Percentiles rank a stretch among this genome's conserved stretches.
phyloP scores from a whole-genome alignment of 495 filamentous ascomycete species.

The Extremus antarcticus region DNA sequence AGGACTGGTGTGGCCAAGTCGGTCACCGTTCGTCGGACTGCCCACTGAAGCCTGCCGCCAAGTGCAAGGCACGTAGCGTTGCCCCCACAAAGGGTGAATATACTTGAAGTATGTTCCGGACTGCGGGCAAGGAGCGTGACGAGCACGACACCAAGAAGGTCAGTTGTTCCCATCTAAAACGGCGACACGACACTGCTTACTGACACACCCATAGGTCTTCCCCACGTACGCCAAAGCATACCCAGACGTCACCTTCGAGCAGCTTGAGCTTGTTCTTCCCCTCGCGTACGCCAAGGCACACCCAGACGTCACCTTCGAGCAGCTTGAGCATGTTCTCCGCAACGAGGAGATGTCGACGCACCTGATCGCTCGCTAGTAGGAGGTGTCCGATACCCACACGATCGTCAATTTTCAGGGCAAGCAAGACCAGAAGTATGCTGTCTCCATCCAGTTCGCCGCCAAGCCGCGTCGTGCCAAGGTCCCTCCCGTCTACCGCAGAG shows the following conservation, averaged over 20 bases:
- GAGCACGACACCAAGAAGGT: too few relatives aligned
- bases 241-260: conserved; percentile 51
- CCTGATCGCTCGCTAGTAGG: conserved; percentile 63
- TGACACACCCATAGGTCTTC: neutral
- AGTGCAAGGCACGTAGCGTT: too few relatives aligned
- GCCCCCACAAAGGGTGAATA: too few relatives aligned
- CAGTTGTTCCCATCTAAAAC: too few relatives aligned
- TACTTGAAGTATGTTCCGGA: too few relatives aligned
- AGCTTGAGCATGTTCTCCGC: conserved; percentile 69
- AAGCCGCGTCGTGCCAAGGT: conserved; percentile 54
- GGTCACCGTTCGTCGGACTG: too few relatives aligned
- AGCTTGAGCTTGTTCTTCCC: conserved; percentile 67
- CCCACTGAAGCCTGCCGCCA: too few relatives aligned
- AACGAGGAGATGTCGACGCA: conserved; percentile 48
- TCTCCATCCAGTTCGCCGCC: conserved; percentile 53
- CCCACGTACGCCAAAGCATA: conserved; percentile 64
- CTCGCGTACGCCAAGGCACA: conserved; percentile 64
- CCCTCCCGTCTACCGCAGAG: conserved; percentile 46
- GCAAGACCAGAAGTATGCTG: conserved; percentile 59
- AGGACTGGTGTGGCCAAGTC: too few relatives aligned
- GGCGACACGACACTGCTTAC: too few relatives aligned
- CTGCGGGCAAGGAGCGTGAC: too few relatives aligned
- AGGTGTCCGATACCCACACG: conserved; percentile 49
- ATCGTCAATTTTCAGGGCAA: conserved; percentile 80
- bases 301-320: conserved; percentile 51